Conservation (phyloP, 2,329 filamentous ascomycete species). For the Pestalotiopsis sp. region DNA sequence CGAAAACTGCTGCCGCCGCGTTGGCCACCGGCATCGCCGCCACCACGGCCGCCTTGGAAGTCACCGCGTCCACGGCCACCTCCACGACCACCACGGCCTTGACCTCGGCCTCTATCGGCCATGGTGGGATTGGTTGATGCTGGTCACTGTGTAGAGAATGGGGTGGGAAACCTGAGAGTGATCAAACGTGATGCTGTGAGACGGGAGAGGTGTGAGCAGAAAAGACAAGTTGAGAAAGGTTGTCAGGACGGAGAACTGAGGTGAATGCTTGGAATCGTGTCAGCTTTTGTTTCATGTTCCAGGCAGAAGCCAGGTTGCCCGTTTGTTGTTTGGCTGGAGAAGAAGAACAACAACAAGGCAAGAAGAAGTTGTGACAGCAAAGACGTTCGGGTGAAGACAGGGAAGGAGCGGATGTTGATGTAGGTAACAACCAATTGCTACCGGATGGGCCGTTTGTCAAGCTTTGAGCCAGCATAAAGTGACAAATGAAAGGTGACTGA, state of each 20-base stretch:
- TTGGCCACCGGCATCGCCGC: not conserved
- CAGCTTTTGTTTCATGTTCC: no score
- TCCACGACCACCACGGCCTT: conserved; percentile 8
- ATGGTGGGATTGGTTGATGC: not conserved
- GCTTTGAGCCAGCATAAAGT: not conserved
- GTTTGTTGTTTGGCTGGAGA: no score
- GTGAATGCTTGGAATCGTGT: not conserved
- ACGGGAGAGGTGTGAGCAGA: not conserved
- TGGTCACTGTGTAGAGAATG: not conserved
- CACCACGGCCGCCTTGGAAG: conserved; percentile 5
- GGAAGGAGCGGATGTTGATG: not conserved
- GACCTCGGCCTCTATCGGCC: conserved; percentile 11
- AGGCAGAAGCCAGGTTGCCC: no score
- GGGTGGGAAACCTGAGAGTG: not conserved
- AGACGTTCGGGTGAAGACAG: not conserved
- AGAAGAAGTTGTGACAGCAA: no score
- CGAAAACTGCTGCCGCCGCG: conserved; percentile 4
- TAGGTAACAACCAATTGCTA: not conserved
- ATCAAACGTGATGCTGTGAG: not conserved
- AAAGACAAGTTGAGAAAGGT: not conserved
- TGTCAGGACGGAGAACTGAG: not conserved
- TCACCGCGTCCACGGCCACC: conserved; percentile 11
- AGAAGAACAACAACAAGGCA: no score
- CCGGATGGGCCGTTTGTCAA: not conserved
- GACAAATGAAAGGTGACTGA: not conserved